These are phyloP conservation scores for Oleoguttula mirabilis DNA, from an alignment of 495 filamentous ascomycete genomes.

Conservation along the genomic window DNA sequence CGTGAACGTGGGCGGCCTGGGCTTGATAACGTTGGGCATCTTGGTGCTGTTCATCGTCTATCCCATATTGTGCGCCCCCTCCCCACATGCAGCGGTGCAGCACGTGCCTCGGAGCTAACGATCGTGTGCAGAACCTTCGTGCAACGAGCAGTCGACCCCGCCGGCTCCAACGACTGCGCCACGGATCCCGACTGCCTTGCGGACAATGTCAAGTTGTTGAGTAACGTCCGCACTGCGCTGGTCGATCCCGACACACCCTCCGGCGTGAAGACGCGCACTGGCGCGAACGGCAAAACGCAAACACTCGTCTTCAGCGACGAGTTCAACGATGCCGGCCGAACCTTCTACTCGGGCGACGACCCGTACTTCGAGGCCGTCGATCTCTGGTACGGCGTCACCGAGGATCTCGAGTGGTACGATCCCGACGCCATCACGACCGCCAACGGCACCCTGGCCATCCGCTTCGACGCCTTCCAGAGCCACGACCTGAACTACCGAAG, in stretches of 20 bases:
- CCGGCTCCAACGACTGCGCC: slow-evolving; percentile 24
- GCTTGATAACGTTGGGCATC: slow-evolving; percentile 49
- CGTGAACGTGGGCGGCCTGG: slow-evolving; percentile 54
- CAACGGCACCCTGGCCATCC: slow-evolving; percentile 23
- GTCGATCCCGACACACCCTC: slow-evolving; percentile 27
- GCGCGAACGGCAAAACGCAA: slow-evolving; percentile 21
- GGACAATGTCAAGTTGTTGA: slow-evolving; percentile 33
- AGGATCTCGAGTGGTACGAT: slow-evolving; percentile 29
- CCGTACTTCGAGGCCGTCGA: slow-evolving; percentile 23
- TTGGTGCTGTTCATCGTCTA: slow-evolving; percentile 61
- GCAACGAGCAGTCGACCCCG: slow-evolving; percentile 26
- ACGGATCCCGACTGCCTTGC: slow-evolving; percentile 43
- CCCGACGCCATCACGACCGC: slow-evolving; percentile 25
- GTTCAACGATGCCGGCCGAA: slow-evolving; percentile 23
- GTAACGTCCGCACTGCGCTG: slow-evolving; percentile 22
- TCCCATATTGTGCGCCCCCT: slow-evolving; percentile 55
- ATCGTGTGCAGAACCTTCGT: slow-evolving; percentile 48
- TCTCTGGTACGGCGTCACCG: slow-evolving; percentile 28
- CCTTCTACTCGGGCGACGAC: slow-evolving; percentile 28
- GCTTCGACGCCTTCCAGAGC: slow-evolving; percentile 23
- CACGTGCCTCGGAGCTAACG: no score
- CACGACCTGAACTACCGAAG: slow-evolving; percentile 26
- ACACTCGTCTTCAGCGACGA: slow-evolving; percentile 29
- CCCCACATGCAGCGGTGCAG: no score
- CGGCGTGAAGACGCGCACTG: slow-evolving; percentile 16